Evolutionary conservation across 805 yeast species (phyloP).

Genomic region (Spathaspora arborariae): DNA sequence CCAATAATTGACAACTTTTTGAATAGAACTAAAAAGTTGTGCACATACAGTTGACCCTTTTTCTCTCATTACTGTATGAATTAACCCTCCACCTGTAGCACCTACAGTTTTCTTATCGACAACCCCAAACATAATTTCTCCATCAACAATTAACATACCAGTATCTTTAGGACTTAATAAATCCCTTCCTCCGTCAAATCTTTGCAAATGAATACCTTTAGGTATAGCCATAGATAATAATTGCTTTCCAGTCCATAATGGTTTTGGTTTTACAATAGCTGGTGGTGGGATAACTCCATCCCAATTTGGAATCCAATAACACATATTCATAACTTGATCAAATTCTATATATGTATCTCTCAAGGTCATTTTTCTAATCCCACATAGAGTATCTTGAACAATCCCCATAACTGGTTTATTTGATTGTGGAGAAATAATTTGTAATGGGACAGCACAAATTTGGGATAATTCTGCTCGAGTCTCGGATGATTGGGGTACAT

Average conservation of each 20-base stretch:
- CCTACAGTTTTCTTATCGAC: slow-evolving; percentile 98
- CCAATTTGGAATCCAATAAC: slow-evolving; percentile 98
- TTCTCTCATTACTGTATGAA: slow-evolving; percentile 96
- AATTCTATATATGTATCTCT: slow-evolving; percentile 86
- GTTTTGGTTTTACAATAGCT: slow-evolving; percentile 89
- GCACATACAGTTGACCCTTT: slow-evolving; percentile 93
- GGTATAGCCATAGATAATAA: slow-evolving; percentile 90
- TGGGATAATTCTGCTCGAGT: slow-evolving; percentile 95
- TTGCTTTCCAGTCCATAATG: slow-evolving; percentile 98
- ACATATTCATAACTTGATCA: slow-evolving; percentile 93
- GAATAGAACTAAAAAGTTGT: slow-evolving; percentile 84
- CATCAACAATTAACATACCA: slow-evolving; percentile 94
- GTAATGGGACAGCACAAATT: slow-evolving; percentile 95
- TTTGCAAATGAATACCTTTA: slow-evolving; percentile 88
- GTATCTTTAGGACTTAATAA: slow-evolving; percentile 82
- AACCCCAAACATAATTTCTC: slow-evolving; percentile 96
- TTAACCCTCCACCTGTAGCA: slow-evolving; percentile 96
- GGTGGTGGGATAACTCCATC: slow-evolving; percentile 98
- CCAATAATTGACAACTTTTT: slow-evolving; percentile 96
- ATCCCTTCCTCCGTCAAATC: slow-evolving; percentile 88
- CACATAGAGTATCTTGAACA: slow-evolving; percentile 98
- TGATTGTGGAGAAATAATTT: slow-evolving; percentile 97
- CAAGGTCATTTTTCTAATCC: slow-evolving; percentile 90
- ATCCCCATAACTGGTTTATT: slow-evolving; percentile 99
- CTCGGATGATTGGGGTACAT: slow-evolving; percentile 97